Base-by-base conservation (phyloP, 179 eudicot genomes). In the Heliamphora pulchella region DNA sequence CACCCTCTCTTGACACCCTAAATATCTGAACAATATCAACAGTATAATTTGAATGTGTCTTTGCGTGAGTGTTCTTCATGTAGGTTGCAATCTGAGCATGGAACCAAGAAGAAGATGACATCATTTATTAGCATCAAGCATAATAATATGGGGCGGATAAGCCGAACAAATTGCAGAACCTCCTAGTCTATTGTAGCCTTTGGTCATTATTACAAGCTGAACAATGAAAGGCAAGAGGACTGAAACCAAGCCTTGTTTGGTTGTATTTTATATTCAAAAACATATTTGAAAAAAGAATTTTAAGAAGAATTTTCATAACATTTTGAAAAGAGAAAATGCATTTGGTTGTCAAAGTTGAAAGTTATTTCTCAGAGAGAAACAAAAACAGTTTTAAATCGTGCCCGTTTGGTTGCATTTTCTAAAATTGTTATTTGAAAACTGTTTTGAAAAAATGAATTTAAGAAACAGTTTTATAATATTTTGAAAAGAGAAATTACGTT, bases 1-100 rank as follows among this genome's bases (percentile, higher is more conserved):
- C 98, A 67, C 87, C 96, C 80, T 91, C 91, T 81, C 96, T 90
- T 78, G 97, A 89, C 75, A 89, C 93, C 84, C 83, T 89, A 81
- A 96, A 94, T 83, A 92, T 83, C 79, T 96, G 98, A 82, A 74
- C 87, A 69, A 94, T 90, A 75, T 96, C 90, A 2, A 96, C 98
- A 22, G 87, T 80, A 84, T 94, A 96, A 80, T 78, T 81, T 41
- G 92, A 89, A 88, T 96, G 99, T 62, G 99, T 96, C 87, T 88
- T 91, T 77, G 92, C 98, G 85, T 96, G 99, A 75, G 99, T 96
- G 77, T 94, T 96, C 88, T 90, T 89, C 85, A 85, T 85, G 79
- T 94, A 96, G 77, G 79, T 90, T 78, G 86, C 87, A 75, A 96
- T 88, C 99, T 96, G 89, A 81, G 65, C 39, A 73, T 46, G 77